phyloP scores from a whole-genome alignment of 1,139 yeast genomes.

The Yamadazyma atmosphaerica region DNA sequence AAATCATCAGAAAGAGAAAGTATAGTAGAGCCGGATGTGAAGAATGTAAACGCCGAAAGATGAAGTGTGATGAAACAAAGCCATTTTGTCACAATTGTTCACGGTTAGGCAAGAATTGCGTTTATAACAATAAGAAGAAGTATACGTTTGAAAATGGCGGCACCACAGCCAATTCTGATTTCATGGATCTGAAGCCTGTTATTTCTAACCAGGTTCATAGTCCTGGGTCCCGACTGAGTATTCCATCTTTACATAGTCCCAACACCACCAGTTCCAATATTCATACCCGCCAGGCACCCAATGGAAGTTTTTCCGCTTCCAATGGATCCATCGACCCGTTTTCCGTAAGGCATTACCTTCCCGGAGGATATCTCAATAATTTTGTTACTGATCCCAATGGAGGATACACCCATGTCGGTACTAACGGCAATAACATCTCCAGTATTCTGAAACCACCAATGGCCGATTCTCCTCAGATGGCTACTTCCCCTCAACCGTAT shows the following conservation, averaged over 20 bases:
- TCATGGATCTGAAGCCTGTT: neutral
- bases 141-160: constrained; percentile 21
- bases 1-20: constrained; percentile 38
- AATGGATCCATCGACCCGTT: neutral
- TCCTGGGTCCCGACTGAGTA: neutral
- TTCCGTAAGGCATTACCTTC: constrained; percentile 14
- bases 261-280: neutral
- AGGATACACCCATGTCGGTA: too few species aligned
- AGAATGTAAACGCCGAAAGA: constrained; percentile 62
- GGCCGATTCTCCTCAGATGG: too few species aligned
- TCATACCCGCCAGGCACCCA: neutral
- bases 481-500: neutral
- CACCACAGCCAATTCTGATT: neutral
- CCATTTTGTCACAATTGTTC: constrained; percentile 44
- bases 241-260: neutral
- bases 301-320: too few species aligned
- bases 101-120: constrained; percentile 48
- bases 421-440: too few species aligned
- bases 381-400: constrained; percentile 8
- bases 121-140: constrained; percentile 37
- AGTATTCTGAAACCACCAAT: too few species aligned
- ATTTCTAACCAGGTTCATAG: neutral
- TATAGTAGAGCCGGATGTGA: constrained; percentile 63
- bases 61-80: constrained; percentile 47
- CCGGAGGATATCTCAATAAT: constrained; percentile 14